Percentiles rank a stretch among this genome's conserved stretches.
phyloP scores from a whole-genome alignment of 352 stramenopile genomes.

The Phytopythium chamaehyphon region DNA sequence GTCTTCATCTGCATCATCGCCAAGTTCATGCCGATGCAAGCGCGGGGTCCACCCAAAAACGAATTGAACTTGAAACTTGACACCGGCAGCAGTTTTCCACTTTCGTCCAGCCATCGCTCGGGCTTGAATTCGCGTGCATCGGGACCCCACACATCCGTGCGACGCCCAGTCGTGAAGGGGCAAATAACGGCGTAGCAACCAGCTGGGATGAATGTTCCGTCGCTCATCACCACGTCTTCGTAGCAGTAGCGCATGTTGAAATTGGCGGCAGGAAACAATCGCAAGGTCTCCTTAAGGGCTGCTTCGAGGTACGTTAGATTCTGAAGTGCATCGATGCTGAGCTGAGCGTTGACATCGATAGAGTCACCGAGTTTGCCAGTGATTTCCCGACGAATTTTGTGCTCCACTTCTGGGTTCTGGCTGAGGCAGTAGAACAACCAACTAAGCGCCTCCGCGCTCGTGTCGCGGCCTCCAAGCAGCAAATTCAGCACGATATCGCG shows the following conservation, averaged over 20 bases:
- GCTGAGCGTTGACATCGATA: constrained; percentile 8
- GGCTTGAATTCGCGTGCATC: constrained; percentile 49
- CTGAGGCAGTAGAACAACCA: constrained; percentile 65
- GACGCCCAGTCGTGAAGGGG: constrained; percentile 38
- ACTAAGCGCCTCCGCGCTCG: constrained; percentile 51
- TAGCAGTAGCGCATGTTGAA: constrained; percentile 25
- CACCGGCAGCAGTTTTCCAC: constrained; percentile 13
- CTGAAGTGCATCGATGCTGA: background rate
- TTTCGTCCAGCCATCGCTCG: constrained; percentile 39
- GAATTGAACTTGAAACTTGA: constrained; percentile 42
- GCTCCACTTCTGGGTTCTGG: constrained; percentile 40
- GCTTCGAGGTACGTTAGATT: constrained; percentile 7
- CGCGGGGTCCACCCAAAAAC: constrained; percentile 38
- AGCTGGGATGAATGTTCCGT: constrained; percentile 40
- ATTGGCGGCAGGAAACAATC: constrained; percentile 14
- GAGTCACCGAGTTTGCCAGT: background rate
- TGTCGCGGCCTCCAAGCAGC: constrained; percentile 61
- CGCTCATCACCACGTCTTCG: constrained; percentile 26
- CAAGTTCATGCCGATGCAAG: constrained; percentile 45
- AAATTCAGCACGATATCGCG: constrained; percentile 70
- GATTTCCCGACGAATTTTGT: constrained; percentile 28
- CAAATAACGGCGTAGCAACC: constrained; percentile 37
- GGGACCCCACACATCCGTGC: constrained; percentile 36
- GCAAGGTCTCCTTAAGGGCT: constrained; percentile 5
- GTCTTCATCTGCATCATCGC: constrained; percentile 44